A percentile compares a stretch with the other conserved stretches of the same genome.
phyloP scores from a whole-genome alignment of 257 asterid genomes.

The Linaria vulgaris region DNA sequence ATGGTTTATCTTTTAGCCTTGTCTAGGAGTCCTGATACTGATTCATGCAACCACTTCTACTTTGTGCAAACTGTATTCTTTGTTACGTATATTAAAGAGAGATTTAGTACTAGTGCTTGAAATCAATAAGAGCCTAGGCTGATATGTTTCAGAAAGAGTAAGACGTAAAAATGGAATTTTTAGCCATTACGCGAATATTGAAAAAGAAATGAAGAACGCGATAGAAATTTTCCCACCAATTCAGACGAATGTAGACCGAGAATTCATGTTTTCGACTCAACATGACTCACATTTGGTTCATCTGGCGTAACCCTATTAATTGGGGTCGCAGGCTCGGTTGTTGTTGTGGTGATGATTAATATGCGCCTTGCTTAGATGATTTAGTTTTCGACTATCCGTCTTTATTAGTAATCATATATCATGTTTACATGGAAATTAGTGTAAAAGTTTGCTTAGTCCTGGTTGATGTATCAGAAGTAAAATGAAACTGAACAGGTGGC shows the following conservation, averaged over 20 bases:
- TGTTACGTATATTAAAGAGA: slow-evolving; percentile 6
- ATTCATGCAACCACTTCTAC: neutral
- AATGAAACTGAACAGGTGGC: neutral
- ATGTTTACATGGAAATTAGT: slow-evolving; percentile 10
- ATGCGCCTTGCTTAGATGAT: neutral
- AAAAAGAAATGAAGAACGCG: neutral
- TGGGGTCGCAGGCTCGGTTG: no score
- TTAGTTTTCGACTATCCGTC: slow-evolving; percentile 5
- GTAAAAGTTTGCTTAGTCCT: neutral
- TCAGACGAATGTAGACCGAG: no score
- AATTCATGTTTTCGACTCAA: no score
- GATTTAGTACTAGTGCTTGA: neutral
- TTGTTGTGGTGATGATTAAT: neutral
- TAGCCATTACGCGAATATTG: neutral
- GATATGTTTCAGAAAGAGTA: neutral
- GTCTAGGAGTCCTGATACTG: slow-evolving; percentile 1
- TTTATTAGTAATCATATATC: neutral
- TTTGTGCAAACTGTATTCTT: neutral
- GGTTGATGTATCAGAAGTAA: no score
- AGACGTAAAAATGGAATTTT: neutral
- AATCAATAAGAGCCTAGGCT: neutral
- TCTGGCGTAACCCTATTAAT: no score
- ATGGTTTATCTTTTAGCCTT: neutral
- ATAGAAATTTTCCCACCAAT: no score
- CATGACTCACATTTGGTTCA: no score